A percentile compares a stretch with the other conserved stretches of the same genome.
Conservation (phyloP, 2,329 filamentous ascomycete genomes). For the Mariannaea sp. region DNA sequence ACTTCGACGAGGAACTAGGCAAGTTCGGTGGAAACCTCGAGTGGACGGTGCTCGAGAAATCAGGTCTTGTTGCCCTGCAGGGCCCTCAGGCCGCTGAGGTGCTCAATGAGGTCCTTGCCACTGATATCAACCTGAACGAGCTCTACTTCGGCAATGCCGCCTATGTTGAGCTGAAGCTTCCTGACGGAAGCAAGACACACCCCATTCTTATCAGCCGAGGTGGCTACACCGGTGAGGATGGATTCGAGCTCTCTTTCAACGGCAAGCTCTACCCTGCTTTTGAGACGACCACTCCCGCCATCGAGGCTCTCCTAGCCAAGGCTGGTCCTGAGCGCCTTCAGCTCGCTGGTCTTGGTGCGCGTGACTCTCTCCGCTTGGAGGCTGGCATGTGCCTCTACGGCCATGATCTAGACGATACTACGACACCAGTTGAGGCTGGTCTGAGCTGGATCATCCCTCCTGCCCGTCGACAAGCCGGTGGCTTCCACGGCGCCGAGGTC, state of each 20-base stretch:
- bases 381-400: conserved; percentile 99
- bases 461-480: conserved; percentile 66
- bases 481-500: conserved; percentile 83
- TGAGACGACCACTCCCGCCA: conserved; percentile 57
- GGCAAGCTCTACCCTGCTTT: conserved; percentile 47
- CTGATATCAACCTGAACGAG: conserved; percentile 61
- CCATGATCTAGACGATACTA: conserved; percentile 88
- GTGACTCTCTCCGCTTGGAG: conserved; percentile 91
- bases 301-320: conserved; percentile 69
- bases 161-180: conserved; percentile 67
- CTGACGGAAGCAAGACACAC: conserved; percentile 51
- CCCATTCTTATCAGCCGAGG: conserved; percentile 75
- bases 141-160: conserved; percentile 83
- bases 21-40: conserved; percentile 58
- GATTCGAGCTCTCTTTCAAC: conserved; percentile 89
- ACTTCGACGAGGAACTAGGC: conserved; percentile 71
- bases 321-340: conserved; percentile 68
- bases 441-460: conserved; percentile 83
- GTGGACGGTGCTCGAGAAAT: conserved; percentile 73
- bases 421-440: conserved; percentile 61
- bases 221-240: conserved; percentile 97
- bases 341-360: conserved; percentile 85
- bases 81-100: conserved; percentile 77
- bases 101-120: conserved; percentile 65
- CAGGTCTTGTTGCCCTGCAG: conserved; percentile 86